Evolutionary conservation across 169 alveolate species (phyloP).

Genomic region (Plasmodium gaboni): DNA sequence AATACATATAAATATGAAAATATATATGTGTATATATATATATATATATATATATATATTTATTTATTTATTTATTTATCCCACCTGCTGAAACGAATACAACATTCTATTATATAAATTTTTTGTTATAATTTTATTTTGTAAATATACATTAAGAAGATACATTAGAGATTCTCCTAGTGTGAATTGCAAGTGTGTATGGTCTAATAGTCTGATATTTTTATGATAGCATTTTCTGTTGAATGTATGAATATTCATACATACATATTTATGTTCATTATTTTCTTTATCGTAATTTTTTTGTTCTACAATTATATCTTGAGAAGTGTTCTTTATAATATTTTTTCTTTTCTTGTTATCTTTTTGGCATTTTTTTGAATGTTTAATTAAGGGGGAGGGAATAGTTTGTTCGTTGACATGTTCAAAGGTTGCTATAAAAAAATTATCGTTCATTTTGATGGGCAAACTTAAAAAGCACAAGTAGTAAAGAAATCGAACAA

Average conservation of each 20-base stretch:
- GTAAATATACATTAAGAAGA: constrained; percentile 45
- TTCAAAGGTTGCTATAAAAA: constrained; percentile 45
- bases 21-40: background rate
- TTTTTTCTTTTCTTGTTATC: constrained; percentile 11
- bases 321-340: background rate
- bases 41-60: background rate
- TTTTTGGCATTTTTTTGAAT: constrained; percentile 46
- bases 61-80: background rate
- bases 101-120: constrained; percentile 39
- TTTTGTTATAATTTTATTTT: constrained; percentile 20
- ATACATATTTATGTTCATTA: constrained; percentile 21
- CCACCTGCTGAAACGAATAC: constrained; percentile 55
- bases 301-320: background rate
- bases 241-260: constrained; percentile 45
- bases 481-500: background rate
- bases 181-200: constrained; percentile 29
- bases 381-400: constrained; percentile 59
- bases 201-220: constrained; percentile 29
- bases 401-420: constrained; percentile 33
- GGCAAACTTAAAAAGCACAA: background rate
- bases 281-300: background rate
- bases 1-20: background rate
- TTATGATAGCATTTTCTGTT: constrained; percentile 63
- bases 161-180: constrained; percentile 52
- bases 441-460: constrained; percentile 27